These are phyloP conservation scores for Venturia aucupariae DNA, from an alignment of 2,329 filamentous ascomycete genomes.

Conservation along the genomic window DNA sequence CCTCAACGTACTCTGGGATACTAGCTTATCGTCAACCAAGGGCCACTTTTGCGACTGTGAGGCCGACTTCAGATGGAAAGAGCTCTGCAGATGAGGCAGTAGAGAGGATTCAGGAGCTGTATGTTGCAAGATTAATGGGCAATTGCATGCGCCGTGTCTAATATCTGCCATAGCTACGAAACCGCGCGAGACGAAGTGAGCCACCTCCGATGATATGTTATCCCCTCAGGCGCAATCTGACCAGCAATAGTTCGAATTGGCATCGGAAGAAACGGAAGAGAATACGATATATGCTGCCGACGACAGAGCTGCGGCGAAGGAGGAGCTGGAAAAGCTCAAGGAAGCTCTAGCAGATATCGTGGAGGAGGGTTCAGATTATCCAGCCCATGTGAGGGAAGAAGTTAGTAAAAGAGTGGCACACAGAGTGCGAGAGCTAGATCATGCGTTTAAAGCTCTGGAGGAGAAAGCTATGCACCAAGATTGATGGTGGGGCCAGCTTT, in stretches of 20 bases:
- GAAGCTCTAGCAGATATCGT: conserved; percentile 37
- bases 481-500: conserved; percentile 19
- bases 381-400: conserved; percentile 36
- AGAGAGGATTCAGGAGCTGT: conserved; percentile 15
- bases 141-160: background rate
- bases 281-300: conserved; percentile 47
- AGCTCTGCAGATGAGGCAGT: conserved; percentile 12
- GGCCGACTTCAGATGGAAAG: background rate
- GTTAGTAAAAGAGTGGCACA: conserved; percentile 42
- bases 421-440: conserved; percentile 45
- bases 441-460: conserved; percentile 42
- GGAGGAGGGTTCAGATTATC: conserved; percentile 26
- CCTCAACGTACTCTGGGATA: background rate
- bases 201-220: background rate
- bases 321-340: conserved; percentile 42
- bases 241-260: conserved; percentile 39
- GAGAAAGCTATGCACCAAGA: conserved; percentile 42
- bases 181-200: conserved; percentile 8
- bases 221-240: background rate
- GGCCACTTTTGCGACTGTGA: background rate
- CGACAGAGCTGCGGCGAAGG: conserved; percentile 43
- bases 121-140: background rate
- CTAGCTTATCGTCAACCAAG: background rate
- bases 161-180: conserved; percentile 8
- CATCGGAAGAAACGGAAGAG: conserved; percentile 43